phyloP scores from a whole-genome alignment of 2,329 filamentous ascomycete genomes.

The Torrubiella hemipterigena region DNA sequence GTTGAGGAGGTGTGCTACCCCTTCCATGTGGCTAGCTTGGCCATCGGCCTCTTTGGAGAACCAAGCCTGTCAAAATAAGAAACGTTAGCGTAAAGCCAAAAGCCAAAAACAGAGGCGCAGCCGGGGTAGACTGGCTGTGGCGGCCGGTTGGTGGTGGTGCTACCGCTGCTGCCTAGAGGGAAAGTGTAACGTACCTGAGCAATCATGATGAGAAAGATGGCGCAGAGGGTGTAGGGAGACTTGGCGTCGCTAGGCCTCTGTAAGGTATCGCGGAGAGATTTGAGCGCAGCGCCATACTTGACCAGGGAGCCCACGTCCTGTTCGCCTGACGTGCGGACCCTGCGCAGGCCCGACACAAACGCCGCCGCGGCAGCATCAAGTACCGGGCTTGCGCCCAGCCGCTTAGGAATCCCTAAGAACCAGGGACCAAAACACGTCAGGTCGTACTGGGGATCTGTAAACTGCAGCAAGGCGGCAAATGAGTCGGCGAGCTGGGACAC shows the following conservation, averaged over 20 bases:
- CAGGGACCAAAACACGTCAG: slow-evolving; percentile 33
- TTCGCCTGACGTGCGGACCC: slow-evolving; percentile 12
- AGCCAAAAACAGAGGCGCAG: no score
- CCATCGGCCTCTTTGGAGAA: slow-evolving; percentile 14
- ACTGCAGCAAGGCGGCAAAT: slow-evolving; percentile 19
- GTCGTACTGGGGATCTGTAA: slow-evolving; percentile 32
- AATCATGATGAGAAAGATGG: slow-evolving; percentile 24
- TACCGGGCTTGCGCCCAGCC: slow-evolving; percentile 31
- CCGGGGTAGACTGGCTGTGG: no score
- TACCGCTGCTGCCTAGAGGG: accelerated
- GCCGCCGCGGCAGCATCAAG: slow-evolving; percentile 26
- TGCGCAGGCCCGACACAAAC: slow-evolving; percentile 14
- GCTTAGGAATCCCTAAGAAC: slow-evolving; percentile 29
- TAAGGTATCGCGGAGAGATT: slow-evolving; percentile 13
- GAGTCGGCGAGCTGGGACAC: slow-evolving; percentile 12
- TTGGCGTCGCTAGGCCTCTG: slow-evolving; percentile 14
- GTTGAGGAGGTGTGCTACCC: slow-evolving; percentile 18
- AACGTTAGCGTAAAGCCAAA: no score
- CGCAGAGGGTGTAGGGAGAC: slow-evolving; percentile 21
- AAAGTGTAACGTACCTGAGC: slow-evolving; percentile 15
- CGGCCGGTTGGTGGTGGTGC: slow-evolving; percentile 2
- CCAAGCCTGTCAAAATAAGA: slow-evolving; percentile 17
- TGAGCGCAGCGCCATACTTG: slow-evolving; percentile 19
- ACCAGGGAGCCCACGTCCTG: slow-evolving; percentile 11
- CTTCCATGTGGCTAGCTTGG: slow-evolving; percentile 17